These are phyloP conservation scores for Penicillium sp. DNA, from an alignment of 2,329 filamentous ascomycete species.

Conservation along the genomic window DNA sequence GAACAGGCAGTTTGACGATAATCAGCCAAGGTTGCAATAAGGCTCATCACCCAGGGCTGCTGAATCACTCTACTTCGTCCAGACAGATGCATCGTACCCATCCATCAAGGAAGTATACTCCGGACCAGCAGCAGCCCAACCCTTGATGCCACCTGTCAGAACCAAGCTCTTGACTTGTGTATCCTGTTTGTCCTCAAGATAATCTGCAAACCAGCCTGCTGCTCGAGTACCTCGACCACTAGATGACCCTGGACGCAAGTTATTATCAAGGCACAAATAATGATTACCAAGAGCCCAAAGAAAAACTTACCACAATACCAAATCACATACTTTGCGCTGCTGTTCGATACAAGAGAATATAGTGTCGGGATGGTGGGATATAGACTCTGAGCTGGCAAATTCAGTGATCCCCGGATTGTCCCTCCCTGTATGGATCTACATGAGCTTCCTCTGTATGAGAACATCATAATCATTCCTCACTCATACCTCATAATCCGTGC, in stretches of 20 bases:
- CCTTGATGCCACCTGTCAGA: slow-evolving; percentile 52
- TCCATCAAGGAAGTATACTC: slow-evolving; percentile 51
- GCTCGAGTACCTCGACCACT: slow-evolving; percentile 53
- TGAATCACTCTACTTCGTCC: slow-evolving; percentile 10
- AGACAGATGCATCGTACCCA: slow-evolving; percentile 34
- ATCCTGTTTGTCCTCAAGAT: slow-evolving; percentile 45
- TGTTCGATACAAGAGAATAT: slow-evolving; percentile 31
- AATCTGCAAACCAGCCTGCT: slow-evolving; percentile 55
- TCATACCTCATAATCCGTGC: slow-evolving; percentile 46
- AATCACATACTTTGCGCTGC: slow-evolving; percentile 34
- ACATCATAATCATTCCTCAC: not conserved
- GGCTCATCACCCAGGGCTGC: too few relatives aligned
- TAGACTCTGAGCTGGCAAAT: slow-evolving; percentile 42
- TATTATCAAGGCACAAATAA: not conserved
- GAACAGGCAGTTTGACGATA: too few relatives aligned
- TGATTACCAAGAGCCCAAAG: not conserved
- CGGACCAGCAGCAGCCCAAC: slow-evolving; percentile 50
- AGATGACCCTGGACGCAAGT: slow-evolving; percentile 48
- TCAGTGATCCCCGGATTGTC: slow-evolving; percentile 56
- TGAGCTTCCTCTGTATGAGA: not conserved
- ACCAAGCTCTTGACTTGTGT: slow-evolving; percentile 48
- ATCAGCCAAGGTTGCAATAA: too few relatives aligned
- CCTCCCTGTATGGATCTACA: slow-evolving; percentile 46
- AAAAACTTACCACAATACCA: slow-evolving; percentile 43
- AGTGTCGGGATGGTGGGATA: slow-evolving; percentile 38